phyloP scores from a whole-genome alignment of 2,329 filamentous ascomycete genomes.

The Hymenoscyphus salicellus region DNA sequence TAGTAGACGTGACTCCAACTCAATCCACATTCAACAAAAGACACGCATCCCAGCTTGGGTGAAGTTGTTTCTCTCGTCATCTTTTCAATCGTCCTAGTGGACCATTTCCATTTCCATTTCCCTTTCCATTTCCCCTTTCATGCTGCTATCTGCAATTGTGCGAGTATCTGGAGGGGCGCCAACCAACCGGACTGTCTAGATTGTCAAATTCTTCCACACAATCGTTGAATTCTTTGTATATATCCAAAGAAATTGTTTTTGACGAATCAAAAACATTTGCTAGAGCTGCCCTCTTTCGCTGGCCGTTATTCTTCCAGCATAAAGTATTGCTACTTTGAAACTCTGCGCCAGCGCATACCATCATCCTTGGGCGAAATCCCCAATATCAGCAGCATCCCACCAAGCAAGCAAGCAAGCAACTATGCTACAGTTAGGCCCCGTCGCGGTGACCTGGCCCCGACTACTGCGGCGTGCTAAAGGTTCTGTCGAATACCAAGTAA shows the following conservation, averaged over 20 bases:
- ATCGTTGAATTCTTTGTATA: too few species aligned
- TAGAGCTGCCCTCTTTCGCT: too few species aligned
- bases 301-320: slow-evolving; percentile 24
- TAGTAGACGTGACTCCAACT: slow-evolving; percentile 6
- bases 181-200: background rate
- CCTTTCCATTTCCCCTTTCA: slow-evolving; percentile 1
- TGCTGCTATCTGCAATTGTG: background rate
- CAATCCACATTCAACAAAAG: slow-evolving; percentile 2
- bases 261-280: too few species aligned
- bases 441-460: background rate
- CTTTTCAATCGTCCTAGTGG: background rate
- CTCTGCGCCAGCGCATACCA: slow-evolving; percentile 35
- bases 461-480: background rate
- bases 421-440: background rate
- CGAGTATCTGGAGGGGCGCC: background rate
- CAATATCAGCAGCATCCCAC: slow-evolving; percentile 8
- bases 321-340: slow-evolving; percentile 31
- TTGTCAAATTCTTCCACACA: too few species aligned
- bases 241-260: too few species aligned
- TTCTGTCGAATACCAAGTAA: slow-evolving; percentile 17
- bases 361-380: slow-evolving; percentile 28
- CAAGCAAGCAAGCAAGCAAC: slow-evolving; percentile 3
- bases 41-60: slow-evolving; percentile 1
- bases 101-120: background rate
- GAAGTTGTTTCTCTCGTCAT: background rate